Evolutionary conservation across 1,139 yeast genomes (phyloP).

Genomic region (Saccharomyces pastorianus): DNA sequence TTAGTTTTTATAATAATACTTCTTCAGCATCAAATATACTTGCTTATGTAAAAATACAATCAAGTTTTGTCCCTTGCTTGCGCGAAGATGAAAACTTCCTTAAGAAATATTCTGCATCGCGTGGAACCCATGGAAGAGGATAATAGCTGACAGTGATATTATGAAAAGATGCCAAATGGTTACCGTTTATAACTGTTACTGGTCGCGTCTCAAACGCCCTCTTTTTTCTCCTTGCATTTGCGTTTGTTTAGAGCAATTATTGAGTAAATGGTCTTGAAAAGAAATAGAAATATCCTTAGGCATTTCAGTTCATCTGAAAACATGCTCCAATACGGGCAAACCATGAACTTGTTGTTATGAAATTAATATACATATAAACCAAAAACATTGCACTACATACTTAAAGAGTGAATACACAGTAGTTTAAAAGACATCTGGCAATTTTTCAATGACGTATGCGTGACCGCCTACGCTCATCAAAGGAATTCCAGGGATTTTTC

Average conservation of each 20-base stretch:
- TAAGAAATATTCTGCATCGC: neutral
- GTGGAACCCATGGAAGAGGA: neutral
- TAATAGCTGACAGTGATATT: too few species aligned
- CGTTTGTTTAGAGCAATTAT: neutral
- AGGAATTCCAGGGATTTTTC: constrained; percentile 96
- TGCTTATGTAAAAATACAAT: neutral
- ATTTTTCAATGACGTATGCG: constrained; percentile 82
- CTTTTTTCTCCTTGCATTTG: neutral
- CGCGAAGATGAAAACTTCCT: neutral
- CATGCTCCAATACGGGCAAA: neutral
- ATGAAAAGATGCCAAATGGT: neutral
- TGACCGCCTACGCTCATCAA: constrained; percentile 94
- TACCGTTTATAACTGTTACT: neutral
- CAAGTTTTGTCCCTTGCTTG: neutral
- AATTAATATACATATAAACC: neutral
- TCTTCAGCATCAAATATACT: neutral
- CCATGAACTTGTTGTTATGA: neutral
- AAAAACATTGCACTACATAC: neutral
- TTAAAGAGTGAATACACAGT: neutral
- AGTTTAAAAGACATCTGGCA: constrained; percentile 79
- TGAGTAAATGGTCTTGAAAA: neutral
- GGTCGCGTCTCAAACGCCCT: too few species aligned
- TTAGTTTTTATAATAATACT: neutral
- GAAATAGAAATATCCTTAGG: neutral
- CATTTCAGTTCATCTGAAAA: neutral